Evolutionary conservation across 306 rosid species (phyloP), one percentile per base, ranked within the genome.

Genomic region (Ormosia emarginata): DNA sequence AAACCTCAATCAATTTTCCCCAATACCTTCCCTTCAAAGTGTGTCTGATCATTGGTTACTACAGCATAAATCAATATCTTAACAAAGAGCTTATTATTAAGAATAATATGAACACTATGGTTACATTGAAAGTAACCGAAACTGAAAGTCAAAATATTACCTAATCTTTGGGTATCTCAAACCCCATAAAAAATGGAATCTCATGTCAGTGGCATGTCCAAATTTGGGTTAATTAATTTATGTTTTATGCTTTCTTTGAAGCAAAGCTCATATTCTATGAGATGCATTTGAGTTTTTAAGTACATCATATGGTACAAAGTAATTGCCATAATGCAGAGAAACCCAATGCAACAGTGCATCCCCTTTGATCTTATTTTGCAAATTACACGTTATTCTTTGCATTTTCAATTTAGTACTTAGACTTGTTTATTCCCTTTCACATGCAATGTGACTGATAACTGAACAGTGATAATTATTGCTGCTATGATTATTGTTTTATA

Each of bases 281-380:
- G 41, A 73, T 40, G 74, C 29, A 65, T 75, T 18, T n/a, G 53
- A 11, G 43, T 67, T 13, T 74, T 78, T 36, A 29, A 74, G 46
- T 37, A 33, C 41, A 80, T 55, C 32, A 43, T 57, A 66, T 75
- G 68, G 18, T 41, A 58, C 75, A n/a, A 37, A 83, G 64, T 69
- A 75, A 74, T 63, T 36, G 34, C 11, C 18, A 80, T 33, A 39
- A 58, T 58, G 77, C 82, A 82, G 82, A 62, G 74, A 77, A 74
- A 71, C 59, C 82, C 79, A 74, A 88, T 85, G 71, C 46, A 85
- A 85, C 82, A 83, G 90, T 90, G 71, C 90, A 82, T 85, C 92
- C 93, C 96, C 90, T 87, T 80, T 87, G 79, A 74, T 77, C 74
- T 37, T 47, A 44, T 8, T 57, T 56, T 68, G 59, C 34, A 4